phyloP scores from a whole-genome alignment of 31 red algal genomes.

The Pterothamnion heteromorphum region DNA sequence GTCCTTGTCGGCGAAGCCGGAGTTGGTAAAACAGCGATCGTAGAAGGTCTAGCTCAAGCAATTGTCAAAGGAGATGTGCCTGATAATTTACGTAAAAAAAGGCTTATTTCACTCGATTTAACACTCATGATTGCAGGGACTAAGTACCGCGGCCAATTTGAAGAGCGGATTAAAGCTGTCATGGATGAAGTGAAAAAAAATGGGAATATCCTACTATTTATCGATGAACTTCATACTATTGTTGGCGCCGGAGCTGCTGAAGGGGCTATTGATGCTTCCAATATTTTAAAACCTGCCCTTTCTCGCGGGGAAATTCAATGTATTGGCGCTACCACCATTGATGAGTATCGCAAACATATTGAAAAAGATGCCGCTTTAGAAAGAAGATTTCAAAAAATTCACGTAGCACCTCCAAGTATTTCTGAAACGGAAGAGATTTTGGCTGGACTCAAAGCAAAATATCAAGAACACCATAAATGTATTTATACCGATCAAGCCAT shows the following conservation, averaged over 20 bases:
- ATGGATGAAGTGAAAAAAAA: conserved; percentile 86
- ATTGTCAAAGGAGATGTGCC: conserved; percentile 96
- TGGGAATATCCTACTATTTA: conserved; percentile 87
- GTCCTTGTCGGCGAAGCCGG: conserved; percentile 95
- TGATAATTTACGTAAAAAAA: conserved; percentile 58
- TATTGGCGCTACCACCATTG: conserved; percentile 98
- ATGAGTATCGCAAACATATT: conserved; percentile 99
- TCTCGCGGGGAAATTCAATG: conserved; percentile 95
- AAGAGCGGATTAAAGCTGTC: conserved; percentile 98
- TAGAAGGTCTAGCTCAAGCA: conserved; percentile 96
- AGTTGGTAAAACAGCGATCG: conserved; percentile 98
- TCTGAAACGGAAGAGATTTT: conserved; percentile 92
- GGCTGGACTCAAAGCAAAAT: conserved; percentile 94
- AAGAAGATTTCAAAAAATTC: conserved; percentile 91
- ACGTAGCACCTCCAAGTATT: conserved; percentile 89
- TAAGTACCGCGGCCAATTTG: conserved; percentile 99
- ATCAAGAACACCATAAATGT: conserved; percentile 95
- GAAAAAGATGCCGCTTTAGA: conserved; percentile 99
- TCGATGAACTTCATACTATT: conserved; percentile 99
- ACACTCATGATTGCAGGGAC: conserved; percentile 93
- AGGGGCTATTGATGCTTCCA: conserved; percentile 97
- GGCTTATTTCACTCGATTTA: conserved; percentile 85
- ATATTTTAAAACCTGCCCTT: conserved; percentile 97
- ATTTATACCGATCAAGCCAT: conserved; percentile 85
- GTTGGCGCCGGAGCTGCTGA: conserved; percentile 98